Base-by-base conservation (phyloP, 2,329 filamentous ascomycete genomes). In the Beauveria bassiana region DNA sequence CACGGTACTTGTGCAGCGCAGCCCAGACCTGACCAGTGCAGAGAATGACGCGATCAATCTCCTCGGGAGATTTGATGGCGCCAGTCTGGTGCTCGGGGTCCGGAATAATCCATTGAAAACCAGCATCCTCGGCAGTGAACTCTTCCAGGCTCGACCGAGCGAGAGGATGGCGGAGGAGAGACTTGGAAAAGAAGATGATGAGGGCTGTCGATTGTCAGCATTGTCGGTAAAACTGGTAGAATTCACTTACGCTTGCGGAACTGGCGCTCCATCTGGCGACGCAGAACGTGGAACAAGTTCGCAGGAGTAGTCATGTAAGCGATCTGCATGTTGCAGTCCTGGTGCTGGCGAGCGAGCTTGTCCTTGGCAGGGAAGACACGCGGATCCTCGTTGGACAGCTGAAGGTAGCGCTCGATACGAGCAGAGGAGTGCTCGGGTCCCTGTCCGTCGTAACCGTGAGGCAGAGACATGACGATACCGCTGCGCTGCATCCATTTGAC, bases 291-390 rank as follows among this genome's bases (percentile, higher is more conserved):
- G 88, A 99, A 99, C 74, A 96, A 77, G 78, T 99, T 99, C 66
- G 93, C 85, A 31, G 95, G 95, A 52, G 89, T 90, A n/a, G 95
- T 99, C 86, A 96, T 93, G 82, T 95, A 96, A 61, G 88, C 92
- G 74, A 99, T 89, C 80, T 99, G 95, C 87, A 99, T 96, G 81
- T 99, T 99, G 83, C 92, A 96, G 79, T 99, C 95, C 80, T 99
- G 95, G 81, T 99, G 95, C 78, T 98, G 95, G 68, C 95, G 91
- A 61, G 96, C 88, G 64, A 98, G 86, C 82, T 95, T 97, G 67
- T 96, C 92, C 38, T 84, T 81, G 1, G 86, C 82, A 59, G 95
- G 95, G 87, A 92, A 99, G 70, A 95, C 85, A 66, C 95, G 90
- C 61, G 95, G 93, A 72, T 99, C 95, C 76, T 99, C 95, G 78